A percentile compares a stretch with the other conserved stretches of the same genome.
phyloP scores from a whole-genome alignment of 768 basidiomycete genomes.

The Tricholoma matsutake region DNA sequence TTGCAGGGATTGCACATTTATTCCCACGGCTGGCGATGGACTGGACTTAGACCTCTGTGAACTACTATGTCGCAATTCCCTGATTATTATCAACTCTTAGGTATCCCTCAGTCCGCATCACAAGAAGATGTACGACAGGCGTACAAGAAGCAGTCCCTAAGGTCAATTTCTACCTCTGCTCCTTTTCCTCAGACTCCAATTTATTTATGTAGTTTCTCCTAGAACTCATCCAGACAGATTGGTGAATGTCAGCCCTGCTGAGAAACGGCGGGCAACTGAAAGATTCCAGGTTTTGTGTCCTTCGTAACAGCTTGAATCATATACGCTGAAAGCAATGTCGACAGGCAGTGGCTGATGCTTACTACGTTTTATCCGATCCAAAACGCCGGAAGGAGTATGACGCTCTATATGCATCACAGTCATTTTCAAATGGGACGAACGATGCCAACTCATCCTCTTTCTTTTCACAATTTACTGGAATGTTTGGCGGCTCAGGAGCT shows the following conservation, averaged over 20 bases:
- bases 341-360: slow-evolving; percentile 88
- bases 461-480: slow-evolving; percentile 71
- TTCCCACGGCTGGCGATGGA: neutral
- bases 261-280: slow-evolving; percentile 76
- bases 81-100: slow-evolving; percentile 73
- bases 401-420: slow-evolving; percentile 52
- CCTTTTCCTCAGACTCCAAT: neutral
- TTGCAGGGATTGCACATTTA: neutral
- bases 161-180: slow-evolving; percentile 31
- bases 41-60: no score
- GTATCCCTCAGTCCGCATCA: slow-evolving; percentile 52
- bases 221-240: slow-evolving; percentile 92
- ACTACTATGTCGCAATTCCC: slow-evolving; percentile 62
- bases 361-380: slow-evolving; percentile 87
- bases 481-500: slow-evolving; percentile 53
- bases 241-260: slow-evolving; percentile 61
- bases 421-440: slow-evolving; percentile 47
- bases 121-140: slow-evolving; percentile 72
- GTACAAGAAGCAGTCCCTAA: slow-evolving; percentile 78
- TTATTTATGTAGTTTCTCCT: slow-evolving; percentile 17
- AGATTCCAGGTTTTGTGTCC: slow-evolving; percentile 64
- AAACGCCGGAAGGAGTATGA: slow-evolving; percentile 74
- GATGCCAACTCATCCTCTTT: slow-evolving; percentile 73
- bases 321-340: neutral
- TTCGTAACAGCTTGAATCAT: neutral